Evolutionary conservation across 2,329 filamentous ascomycete species (phyloP).

Genomic region (Sporothrix variecibatus): DNA sequence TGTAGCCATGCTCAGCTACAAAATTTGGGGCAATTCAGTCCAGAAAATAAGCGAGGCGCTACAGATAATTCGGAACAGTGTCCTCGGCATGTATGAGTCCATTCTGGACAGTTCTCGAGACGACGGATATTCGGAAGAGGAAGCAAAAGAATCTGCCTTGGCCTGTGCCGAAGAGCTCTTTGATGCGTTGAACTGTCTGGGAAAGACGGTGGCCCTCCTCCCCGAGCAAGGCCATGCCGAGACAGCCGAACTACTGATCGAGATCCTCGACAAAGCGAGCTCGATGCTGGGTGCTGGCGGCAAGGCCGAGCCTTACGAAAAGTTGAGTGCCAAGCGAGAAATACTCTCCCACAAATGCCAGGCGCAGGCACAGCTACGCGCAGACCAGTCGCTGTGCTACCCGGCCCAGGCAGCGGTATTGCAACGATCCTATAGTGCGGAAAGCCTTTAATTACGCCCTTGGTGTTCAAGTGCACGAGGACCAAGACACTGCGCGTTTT

Average conservation of each 20-base stretch:
- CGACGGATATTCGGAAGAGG: neutral
- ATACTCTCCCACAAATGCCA: slow-evolving; percentile 11
- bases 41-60: neutral
- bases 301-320: neutral
- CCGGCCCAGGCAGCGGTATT: neutral
- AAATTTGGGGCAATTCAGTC: neutral
- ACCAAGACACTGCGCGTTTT: neutral
- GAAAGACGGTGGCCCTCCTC: neutral
- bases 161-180: neutral
- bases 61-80: neutral
- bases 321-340: neutral
- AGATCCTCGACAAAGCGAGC: neutral
- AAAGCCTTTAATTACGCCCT: neutral
- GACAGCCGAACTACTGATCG: slow-evolving; percentile 17
- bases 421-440: neutral
- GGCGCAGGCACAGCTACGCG: neutral
- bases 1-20: neutral
- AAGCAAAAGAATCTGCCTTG: neutral
- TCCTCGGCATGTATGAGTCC: neutral
- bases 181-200: neutral
- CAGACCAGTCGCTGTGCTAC: neutral
- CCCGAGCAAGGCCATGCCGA: slow-evolving; percentile 11
- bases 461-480: neutral
- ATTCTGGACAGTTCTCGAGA: neutral
- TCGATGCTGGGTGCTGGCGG: neutral